These are phyloP conservation scores for Papiliotrema nemorosa DNA, from an alignment of 1,284 basidiomycete genomes.

Conservation along the genomic window DNA sequence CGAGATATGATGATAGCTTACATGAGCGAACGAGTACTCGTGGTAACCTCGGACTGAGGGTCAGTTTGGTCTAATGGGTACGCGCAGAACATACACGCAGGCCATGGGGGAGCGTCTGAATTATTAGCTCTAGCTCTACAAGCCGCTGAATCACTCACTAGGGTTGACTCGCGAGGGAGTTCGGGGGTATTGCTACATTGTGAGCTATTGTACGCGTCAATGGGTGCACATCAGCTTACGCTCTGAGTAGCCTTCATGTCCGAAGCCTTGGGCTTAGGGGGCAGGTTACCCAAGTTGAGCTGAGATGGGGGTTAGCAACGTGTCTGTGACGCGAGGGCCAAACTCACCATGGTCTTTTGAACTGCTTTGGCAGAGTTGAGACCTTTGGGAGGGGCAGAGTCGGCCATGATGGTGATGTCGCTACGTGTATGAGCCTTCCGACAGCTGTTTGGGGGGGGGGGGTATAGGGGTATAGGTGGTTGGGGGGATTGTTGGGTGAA, in stretches of 20 bases:
- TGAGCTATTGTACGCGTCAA: neutral
- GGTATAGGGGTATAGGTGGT: no score
- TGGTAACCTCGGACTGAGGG: conserved; percentile 76
- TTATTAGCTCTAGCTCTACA: neutral
- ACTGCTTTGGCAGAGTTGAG: conserved; percentile 21
- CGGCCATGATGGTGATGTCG: neutral
- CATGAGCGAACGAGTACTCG: conserved; percentile 89
- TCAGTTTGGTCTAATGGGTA: conserved; percentile 8
- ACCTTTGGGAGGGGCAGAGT: conserved; percentile 7
- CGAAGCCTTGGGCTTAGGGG: conserved; percentile 43
- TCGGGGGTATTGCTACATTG: conserved; percentile 47
- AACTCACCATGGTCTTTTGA: conserved; percentile 22
- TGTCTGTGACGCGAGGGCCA: neutral
- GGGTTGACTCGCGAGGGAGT: conserved; percentile 53
- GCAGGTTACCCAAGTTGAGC: conserved; percentile 49
- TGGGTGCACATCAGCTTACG: conserved; percentile 22
- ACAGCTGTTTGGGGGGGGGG: no score
- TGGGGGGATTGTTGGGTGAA: neutral
- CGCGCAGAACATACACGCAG: conserved; percentile 56
- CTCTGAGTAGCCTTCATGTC: conserved; percentile 40
- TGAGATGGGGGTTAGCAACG: conserved; percentile 9
- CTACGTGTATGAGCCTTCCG: conserved; percentile 1
- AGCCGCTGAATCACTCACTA: conserved; percentile 32
- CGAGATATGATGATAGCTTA: conserved; percentile 12
- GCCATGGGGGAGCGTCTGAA: conserved; percentile 88